A percentile compares a stretch with the other conserved stretches of the same genome.
These are phyloP conservation scores for Agastache rugosa DNA, from an alignment of 257 asterid genomes.

Conservation along the genomic window DNA sequence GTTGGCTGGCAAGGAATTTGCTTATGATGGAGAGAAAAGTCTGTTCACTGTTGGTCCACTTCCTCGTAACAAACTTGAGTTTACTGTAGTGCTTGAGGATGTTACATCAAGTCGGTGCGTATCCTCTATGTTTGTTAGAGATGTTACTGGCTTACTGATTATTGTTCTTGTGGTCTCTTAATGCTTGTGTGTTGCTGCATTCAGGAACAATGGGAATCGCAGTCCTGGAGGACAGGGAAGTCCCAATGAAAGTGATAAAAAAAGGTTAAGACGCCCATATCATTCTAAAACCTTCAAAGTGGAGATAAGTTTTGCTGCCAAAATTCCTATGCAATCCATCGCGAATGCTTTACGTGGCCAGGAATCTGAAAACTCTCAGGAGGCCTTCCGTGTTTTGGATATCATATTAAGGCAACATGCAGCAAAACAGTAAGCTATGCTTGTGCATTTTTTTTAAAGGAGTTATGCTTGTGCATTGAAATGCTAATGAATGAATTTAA, in stretches of 20 bases:
- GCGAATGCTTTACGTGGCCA: slow-evolving; percentile 88
- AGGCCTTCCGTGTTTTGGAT: slow-evolving; percentile 85
- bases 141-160: neutral
- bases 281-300: slow-evolving; percentile 81
- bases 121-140: neutral
- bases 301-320: slow-evolving; percentile 84
- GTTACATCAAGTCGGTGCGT: slow-evolving; percentile 69
- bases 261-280: slow-evolving; percentile 72
- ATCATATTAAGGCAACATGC: slow-evolving; percentile 96
- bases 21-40: slow-evolving; percentile 94
- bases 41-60: slow-evolving; percentile 87
- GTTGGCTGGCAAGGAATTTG: slow-evolving; percentile 78
- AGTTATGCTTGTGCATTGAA: slow-evolving; percentile 6
- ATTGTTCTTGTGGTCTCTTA: neutral
- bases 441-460: no score
- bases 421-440: slow-evolving; percentile 90
- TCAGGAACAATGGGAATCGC: slow-evolving; percentile 73
- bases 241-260: slow-evolving; percentile 64
- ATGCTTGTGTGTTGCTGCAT: slow-evolving; percentile 8
- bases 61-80: slow-evolving; percentile 84
- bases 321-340: slow-evolving; percentile 84
- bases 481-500: slow-evolving; percentile 10
- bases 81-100: slow-evolving; percentile 86
- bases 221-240: slow-evolving; percentile 73
- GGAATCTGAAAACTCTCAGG: slow-evolving; percentile 84